Conservation (phyloP, 495 filamentous ascomycete genomes). For the Penicillium antarcticum region DNA sequence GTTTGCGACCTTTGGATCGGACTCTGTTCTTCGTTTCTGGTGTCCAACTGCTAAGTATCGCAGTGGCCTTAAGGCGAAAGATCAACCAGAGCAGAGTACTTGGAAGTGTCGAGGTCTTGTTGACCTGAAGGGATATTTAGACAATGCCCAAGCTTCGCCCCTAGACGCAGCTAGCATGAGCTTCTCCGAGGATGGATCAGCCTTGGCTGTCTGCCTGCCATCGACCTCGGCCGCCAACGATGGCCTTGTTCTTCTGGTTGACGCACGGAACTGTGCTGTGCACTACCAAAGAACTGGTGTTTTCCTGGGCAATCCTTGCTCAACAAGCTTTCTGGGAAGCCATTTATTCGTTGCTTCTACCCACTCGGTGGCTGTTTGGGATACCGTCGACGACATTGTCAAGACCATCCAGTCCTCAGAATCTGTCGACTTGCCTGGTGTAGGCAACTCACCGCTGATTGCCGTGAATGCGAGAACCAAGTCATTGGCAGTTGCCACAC, state of each 20-base stretch:
- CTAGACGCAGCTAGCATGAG: constrained; percentile 43
- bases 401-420: constrained; percentile 21
- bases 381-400: constrained; percentile 41
- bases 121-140: constrained; percentile 42
- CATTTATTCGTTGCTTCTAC: constrained; percentile 36
- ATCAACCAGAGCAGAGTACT: constrained; percentile 51
- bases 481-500: constrained; percentile 33
- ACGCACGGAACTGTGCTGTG: constrained; percentile 31
- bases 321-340: constrained; percentile 32
- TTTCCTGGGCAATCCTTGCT: constrained; percentile 28
- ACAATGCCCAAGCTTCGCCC: constrained; percentile 33
- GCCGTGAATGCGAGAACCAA: constrained; percentile 35
- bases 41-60: constrained; percentile 59
- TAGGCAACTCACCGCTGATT: constrained; percentile 18
- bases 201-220: constrained; percentile 60
- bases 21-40: constrained; percentile 77
- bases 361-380: constrained; percentile 37
- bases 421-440: constrained; percentile 2
- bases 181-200: constrained; percentile 85
- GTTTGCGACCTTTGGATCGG: constrained; percentile 82
- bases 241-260: constrained; percentile 33
- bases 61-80: constrained; percentile 57
- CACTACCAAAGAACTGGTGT: constrained; percentile 31
- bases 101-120: constrained; percentile 70
- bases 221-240: constrained; percentile 19